Evolutionary conservation across 2,329 filamentous ascomycete species (phyloP), one percentile per base, ranked within the genome.

Genomic region (Diaporthe aspalathi): DNA sequence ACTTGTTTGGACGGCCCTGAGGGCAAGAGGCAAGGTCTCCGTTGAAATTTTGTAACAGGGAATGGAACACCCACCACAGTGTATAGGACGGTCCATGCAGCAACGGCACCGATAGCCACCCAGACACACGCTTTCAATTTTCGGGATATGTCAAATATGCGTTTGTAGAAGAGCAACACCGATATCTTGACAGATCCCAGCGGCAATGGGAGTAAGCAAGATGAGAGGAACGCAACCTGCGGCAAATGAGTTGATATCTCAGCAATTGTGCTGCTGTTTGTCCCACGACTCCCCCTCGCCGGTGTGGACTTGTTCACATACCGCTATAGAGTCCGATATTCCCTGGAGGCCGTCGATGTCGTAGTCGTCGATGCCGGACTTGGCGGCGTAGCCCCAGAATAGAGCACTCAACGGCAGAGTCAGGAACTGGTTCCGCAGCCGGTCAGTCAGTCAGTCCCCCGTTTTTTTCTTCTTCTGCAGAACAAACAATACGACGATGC

Each of bases 81-180:
- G 20, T 54, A 67, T 32, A 54, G 4, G 1, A 24, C 3, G 17
- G 22, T n/a, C 65, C 65, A 67, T 5, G 35, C 12, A 3, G 8
- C 22, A 11, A 54, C 43, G 5, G 32, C 12, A 16, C 35, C 24
- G 1, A 67, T 67, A 3, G 35, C 47, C 3, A 67, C 14, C 65
- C 65, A 67, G 11, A 45, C 16, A 11, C 65, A 67, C 1, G 22
- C 22, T 6, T 7, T 17, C 7, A 67, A 29, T 3, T 7, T 53
- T 24, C 8, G 5, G 2, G 65, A 63, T 1, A 63, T 54, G 1
- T 2, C 1, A 16, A 67, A 67, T 32, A 67, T 67, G 1, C 65
- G 65, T 45, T 54, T 67, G 2, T 67, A 67, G 27, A 56, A 67
- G 16, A 67, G 65, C 38, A 67, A 12, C 0, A 67, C 65, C 5